These are phyloP conservation scores for Pseudomassariella vexata DNA, from an alignment of 2,329 filamentous ascomycete species.

Conservation along the genomic window DNA sequence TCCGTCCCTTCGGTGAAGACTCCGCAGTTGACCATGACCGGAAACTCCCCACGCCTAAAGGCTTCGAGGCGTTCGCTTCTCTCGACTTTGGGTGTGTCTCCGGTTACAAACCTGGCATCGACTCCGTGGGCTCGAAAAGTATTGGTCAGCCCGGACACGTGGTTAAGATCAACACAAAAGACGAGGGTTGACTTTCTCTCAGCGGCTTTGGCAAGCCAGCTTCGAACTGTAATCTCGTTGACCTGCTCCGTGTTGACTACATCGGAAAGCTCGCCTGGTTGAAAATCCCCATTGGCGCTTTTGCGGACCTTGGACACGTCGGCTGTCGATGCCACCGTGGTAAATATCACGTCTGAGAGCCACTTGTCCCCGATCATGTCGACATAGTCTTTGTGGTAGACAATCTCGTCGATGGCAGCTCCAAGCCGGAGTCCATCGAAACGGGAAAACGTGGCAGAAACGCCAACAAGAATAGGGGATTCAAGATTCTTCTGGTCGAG, in stretches of 20 bases:
- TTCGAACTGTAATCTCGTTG: slow-evolving; percentile 79
- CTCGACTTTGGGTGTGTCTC: slow-evolving; percentile 65
- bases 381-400: slow-evolving; percentile 76
- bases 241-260: slow-evolving; percentile 76
- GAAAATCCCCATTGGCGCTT: slow-evolving; percentile 70
- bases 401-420: slow-evolving; percentile 85
- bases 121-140: slow-evolving; percentile 73
- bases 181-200: slow-evolving; percentile 79
- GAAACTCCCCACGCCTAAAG: slow-evolving; percentile 73
- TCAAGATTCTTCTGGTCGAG: slow-evolving; percentile 44
- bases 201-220: slow-evolving; percentile 74
- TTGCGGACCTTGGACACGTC: slow-evolving; percentile 68
- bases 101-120: slow-evolving; percentile 82
- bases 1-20: slow-evolving; percentile 98
- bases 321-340: slow-evolving; percentile 78
- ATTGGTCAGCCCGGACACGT: slow-evolving; percentile 69
- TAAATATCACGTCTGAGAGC: slow-evolving; percentile 89
- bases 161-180: slow-evolving; percentile 87
- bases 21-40: slow-evolving; percentile 88
- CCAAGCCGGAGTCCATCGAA: slow-evolving; percentile 82
- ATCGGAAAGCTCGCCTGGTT: slow-evolving; percentile 66
- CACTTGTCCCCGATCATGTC: slow-evolving; percentile 75
- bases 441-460: slow-evolving; percentile 74
- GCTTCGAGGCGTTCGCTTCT: slow-evolving; percentile 66
- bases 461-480: slow-evolving; percentile 72